Evolutionary conservation across 768 basidiomycete genomes (phyloP).

Genomic region (Boletus rufocinnamomeus): DNA sequence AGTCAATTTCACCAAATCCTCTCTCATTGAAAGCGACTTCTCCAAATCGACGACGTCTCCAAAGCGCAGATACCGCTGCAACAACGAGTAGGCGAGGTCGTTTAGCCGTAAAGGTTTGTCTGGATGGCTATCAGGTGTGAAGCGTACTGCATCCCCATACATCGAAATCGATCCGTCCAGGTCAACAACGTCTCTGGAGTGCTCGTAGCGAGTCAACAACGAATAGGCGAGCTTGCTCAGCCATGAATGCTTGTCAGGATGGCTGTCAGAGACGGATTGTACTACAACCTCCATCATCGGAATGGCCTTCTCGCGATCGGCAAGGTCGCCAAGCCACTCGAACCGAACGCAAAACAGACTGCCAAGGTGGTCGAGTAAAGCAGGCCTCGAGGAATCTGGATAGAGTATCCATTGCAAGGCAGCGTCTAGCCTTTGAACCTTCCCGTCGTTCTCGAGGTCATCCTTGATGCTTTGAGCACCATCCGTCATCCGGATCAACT

Average conservation of each 20-base stretch:
- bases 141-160: too few relatives aligned
- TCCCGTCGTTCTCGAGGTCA: neutral
- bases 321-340: neutral
- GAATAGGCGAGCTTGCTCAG: neutral
- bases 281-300: neutral
- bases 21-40: neutral
- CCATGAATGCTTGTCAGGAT: neutral
- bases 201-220: neutral
- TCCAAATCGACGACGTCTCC: neutral
- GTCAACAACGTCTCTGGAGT: neutral
- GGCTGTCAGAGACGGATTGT: neutral
- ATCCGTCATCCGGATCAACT: neutral
- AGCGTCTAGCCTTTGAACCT: neutral
- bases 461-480: neutral
- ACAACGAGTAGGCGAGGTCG: neutral
- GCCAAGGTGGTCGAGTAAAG: neutral
- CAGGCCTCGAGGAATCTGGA: neutral
- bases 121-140: neutral
- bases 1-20: neutral
- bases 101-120: neutral
- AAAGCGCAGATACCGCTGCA: neutral
- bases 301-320: neutral
- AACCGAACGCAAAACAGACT: neutral
- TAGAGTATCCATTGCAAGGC: neutral
- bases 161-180: neutral